A percentile compares a stretch with the other conserved stretches of the same genome.
These are phyloP conservation scores for Pseudonectria buxi DNA, from an alignment of 2,329 filamentous ascomycete genomes.

Conservation along the genomic window DNA sequence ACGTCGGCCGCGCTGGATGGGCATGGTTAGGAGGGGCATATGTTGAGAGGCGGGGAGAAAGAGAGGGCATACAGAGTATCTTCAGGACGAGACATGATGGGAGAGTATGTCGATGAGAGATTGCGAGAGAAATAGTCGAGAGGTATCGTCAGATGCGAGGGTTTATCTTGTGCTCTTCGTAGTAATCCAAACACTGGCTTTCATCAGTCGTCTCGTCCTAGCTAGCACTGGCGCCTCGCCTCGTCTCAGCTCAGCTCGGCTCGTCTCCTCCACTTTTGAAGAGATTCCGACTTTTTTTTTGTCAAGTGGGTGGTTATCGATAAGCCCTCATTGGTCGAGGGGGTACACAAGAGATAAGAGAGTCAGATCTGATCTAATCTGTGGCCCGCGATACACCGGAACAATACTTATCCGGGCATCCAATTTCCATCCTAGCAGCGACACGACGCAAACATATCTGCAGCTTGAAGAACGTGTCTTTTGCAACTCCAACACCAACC, in stretches of 20 bases:
- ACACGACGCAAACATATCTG: conserved; percentile 1
- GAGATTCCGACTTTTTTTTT: conserved; percentile 19
- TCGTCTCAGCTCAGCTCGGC: conserved; percentile 3
- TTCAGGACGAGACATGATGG: conserved; percentile 90
- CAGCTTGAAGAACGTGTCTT: conserved; percentile 14
- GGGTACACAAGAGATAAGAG: too few relatives aligned
- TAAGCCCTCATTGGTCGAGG: conserved; percentile 7
- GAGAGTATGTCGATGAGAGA: background rate
- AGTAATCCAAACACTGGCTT: conserved; percentile 1
- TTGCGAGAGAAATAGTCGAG: background rate
- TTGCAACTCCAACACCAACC: conserved; percentile 9
- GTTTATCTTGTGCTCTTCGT: background rate
- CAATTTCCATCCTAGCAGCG: too few relatives aligned
- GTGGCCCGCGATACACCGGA: conserved; percentile 2
- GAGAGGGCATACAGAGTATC: conserved; percentile 67
- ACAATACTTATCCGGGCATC: background rate
- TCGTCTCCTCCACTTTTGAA: background rate
- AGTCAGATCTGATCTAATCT: too few relatives aligned
- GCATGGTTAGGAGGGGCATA: conserved; percentile 20
- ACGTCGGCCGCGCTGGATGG: conserved; percentile 75
- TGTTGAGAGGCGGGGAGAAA: conserved; percentile 13
- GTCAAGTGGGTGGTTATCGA: conserved; percentile 20
- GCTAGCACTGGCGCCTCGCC: conserved; percentile 7
- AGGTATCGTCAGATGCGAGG: background rate
- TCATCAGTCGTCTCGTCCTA: conserved; percentile 6